A percentile compares a stretch with the other conserved stretches of the same genome.
Conservation (phyloP, 2,329 filamentous ascomycete genomes). For the Gnomoniopsis sp. region DNA sequence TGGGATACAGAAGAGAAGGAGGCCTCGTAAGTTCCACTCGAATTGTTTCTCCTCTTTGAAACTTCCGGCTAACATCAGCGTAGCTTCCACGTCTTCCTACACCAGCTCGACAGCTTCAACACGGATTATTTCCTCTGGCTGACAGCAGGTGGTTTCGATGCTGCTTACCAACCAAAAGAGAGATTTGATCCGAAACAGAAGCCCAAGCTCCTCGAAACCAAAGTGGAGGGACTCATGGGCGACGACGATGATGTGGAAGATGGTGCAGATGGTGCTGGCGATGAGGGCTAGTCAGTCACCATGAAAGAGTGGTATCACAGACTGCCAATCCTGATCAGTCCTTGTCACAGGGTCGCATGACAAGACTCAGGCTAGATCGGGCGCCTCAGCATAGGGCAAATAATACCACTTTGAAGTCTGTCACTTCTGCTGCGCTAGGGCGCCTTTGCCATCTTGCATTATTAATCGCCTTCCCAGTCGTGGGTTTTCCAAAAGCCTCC, state of each 20-base stretch:
- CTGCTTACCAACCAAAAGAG: conserved; percentile 47
- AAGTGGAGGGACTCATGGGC: conserved; percentile 48
- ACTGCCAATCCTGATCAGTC: too few species aligned
- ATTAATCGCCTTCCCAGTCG: neutral
- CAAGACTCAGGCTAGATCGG: neutral
- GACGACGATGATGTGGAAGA: conserved; percentile 48
- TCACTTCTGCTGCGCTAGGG: too few species aligned
- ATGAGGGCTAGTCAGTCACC: neutral
- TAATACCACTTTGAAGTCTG: neutral
- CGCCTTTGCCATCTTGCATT: neutral
- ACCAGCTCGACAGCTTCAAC: conserved; percentile 73
- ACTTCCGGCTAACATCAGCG: neutral
- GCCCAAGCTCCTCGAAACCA: conserved; percentile 30
- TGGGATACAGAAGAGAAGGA: conserved; percentile 86
- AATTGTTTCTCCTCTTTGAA: neutral
- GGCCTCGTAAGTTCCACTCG: conserved; percentile 66
- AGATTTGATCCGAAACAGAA: conserved; percentile 29
- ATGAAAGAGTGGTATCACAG: too few species aligned
- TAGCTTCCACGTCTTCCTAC: conserved; percentile 75
- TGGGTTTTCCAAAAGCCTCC: too few species aligned
- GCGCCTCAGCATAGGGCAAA: neutral
- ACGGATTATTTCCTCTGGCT: conserved; percentile 72
- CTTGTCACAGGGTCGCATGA: neutral
- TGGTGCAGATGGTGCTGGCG: conserved; percentile 44
- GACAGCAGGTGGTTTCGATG: conserved; percentile 64